Base-by-base conservation (phyloP, 345 rosid genomes). In the Eucalyptus lansdowneana region DNA sequence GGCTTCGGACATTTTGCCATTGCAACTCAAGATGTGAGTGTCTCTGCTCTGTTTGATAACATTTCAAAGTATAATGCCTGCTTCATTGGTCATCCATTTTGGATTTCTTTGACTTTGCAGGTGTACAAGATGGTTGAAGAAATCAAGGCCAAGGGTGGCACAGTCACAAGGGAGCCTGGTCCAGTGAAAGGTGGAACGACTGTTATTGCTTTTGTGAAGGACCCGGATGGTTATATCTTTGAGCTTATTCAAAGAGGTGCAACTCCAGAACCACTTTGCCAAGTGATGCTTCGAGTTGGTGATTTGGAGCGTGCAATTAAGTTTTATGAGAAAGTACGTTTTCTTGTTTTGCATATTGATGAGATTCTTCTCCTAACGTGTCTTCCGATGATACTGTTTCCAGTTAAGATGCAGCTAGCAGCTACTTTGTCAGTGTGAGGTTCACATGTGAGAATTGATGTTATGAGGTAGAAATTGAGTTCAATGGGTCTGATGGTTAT, bases 1-100 rank as follows among this genome's bases (percentile, higher is more conserved):
- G 98, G 99, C 22, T 96, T 97, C 88, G 99, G 99, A 87, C 99
- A 98, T 94, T 97, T 98, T 92, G 98, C 96, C 31, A 96, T 98
- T 89, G 93, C 97, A 58, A 96, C 99, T 87, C 91, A 92, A 91
- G 99, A 97, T 96, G 99, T 96, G 89, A 93, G 95, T 88, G 34
- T 4, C 29, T 24, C 65, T 76, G 83, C 76, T 37, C 80, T 54
- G 44, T 47, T 45, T 40, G 4, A 65, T 9, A 45, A 89, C 11
- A 17, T 37, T n/a, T 29, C 22, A 40, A n/a, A 31, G 53, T 34
- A 15, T 24, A 49, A 14, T 6, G 19, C 87, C 9, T 37, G 50
- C 58, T 50, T 80, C 45, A 22, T n/a, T 50, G 56, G 14, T 34
- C 19, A 13, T 80, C 50, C n/a, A 29, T 19, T 42, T 88, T 14